Percentiles rank a stretch among this genome's conserved stretches.
phyloP scores from a whole-genome alignment of 768 basidiomycete species.

The Suillus variegatus region DNA sequence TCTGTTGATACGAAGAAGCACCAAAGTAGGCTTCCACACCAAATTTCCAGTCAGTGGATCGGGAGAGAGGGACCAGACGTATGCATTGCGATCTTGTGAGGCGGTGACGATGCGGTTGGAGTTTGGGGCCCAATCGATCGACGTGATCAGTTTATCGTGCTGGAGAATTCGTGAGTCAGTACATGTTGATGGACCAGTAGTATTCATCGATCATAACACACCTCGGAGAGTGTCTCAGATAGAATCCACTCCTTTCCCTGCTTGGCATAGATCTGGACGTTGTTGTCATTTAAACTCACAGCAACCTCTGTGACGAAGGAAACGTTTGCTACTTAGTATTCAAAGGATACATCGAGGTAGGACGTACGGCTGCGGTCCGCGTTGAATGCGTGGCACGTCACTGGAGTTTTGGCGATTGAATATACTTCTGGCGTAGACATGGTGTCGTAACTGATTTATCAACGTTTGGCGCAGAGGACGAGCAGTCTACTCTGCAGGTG shows the following conservation, averaged over 20 bases:
- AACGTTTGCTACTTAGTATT: not conserved
- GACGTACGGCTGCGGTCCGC: conserved; percentile 82
- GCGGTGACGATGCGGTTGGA: conserved; percentile 98
- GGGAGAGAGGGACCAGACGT: conserved; percentile 90
- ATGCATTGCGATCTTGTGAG: conserved; percentile 98
- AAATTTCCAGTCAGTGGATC: conserved; percentile 71
- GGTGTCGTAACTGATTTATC: conserved; percentile 3
- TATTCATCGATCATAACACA: conserved; percentile 32
- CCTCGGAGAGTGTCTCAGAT: conserved; percentile 84
- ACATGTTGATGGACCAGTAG: not conserved
- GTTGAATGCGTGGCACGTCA: conserved; percentile 91
- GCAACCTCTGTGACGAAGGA: conserved; percentile 70
- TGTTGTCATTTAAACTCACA: conserved; percentile 87
- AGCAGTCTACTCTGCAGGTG: conserved; percentile 80
- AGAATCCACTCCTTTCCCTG: conserved; percentile 68
- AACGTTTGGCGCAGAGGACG: conserved; percentile 57
- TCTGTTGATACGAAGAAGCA: conserved; percentile 90
- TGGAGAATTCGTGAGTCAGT: conserved; percentile 33
- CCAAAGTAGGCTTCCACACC: conserved; percentile 96
- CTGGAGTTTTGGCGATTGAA: conserved; percentile 76
- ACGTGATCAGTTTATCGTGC: conserved; percentile 98
- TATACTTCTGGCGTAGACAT: conserved; percentile 80
- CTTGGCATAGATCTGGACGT: conserved; percentile 77
- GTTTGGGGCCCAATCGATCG: conserved; percentile 97
- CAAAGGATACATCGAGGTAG: conserved; percentile 3